A percentile compares a stretch with the other conserved stretches of the same genome.
These are phyloP conservation scores for Cicer bijugum DNA, from an alignment of 306 rosid genomes.

Conservation along the genomic window DNA sequence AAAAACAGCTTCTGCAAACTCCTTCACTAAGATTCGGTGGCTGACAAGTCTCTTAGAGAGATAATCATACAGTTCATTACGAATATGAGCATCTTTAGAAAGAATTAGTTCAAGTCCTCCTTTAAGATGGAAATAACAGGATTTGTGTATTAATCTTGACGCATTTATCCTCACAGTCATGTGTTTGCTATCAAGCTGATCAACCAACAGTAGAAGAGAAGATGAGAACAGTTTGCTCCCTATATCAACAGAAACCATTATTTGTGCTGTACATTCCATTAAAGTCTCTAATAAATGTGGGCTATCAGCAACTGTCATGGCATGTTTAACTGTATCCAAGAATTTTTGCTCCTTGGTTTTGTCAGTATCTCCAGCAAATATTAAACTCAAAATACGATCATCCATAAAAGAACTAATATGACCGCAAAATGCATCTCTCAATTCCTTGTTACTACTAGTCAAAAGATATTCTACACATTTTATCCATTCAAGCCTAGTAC, in stretches of 20 bases:
- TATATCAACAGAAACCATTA: conserved; percentile 75
- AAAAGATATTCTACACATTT: conserved; percentile 68
- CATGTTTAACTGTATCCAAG: conserved; percentile 62
- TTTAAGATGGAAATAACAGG: conserved; percentile 72
- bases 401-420: conserved; percentile 76
- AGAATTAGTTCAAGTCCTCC: conserved; percentile 71
- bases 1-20: conserved; percentile 88
- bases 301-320: conserved; percentile 58
- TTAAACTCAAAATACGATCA: conserved; percentile 61
- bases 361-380: conserved; percentile 55
- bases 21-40: conserved; percentile 75
- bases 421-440: conserved; percentile 87
- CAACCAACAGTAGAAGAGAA: conserved; percentile 80
- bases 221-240: conserved; percentile 60
- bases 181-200: conserved; percentile 82
- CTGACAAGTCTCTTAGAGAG: conserved; percentile 69
- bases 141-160: conserved; percentile 77
- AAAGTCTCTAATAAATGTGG: conserved; percentile 70
- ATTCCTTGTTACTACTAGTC: conserved; percentile 58
- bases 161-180: conserved; percentile 76
- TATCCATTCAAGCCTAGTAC: conserved; percentile 66
- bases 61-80: conserved; percentile 76
- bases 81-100: conserved; percentile 70
- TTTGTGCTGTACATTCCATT: conserved; percentile 78
- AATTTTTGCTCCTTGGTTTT: conserved; percentile 67